Percentiles rank a stretch among this genome's conserved stretches.
phyloP scores from a whole-genome alignment of 371 early-diverging fungal species.

The Mortierella sp. region DNA sequence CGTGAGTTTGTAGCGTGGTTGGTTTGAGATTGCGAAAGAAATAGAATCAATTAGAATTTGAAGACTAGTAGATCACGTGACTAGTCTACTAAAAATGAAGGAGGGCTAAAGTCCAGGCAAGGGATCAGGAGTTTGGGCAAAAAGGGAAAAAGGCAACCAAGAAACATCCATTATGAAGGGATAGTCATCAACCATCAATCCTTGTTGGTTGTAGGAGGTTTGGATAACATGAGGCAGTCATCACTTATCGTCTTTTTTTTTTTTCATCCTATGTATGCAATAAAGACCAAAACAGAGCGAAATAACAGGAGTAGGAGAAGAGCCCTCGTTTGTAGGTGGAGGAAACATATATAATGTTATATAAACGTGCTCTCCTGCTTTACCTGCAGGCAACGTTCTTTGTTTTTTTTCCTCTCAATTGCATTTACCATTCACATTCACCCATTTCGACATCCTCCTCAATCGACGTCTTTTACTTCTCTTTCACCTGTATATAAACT shows the following conservation, averaged over 20 bases:
- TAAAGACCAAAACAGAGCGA: no score
- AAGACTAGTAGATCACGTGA: background rate
- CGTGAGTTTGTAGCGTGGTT: background rate
- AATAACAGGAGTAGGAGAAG: background rate
- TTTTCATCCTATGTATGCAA: background rate
- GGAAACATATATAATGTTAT: background rate
- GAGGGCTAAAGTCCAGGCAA: no score
- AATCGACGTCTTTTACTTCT: background rate
- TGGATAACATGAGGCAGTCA: no score
- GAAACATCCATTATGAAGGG: background rate
- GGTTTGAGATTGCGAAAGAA: background rate
- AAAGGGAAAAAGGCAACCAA: background rate
- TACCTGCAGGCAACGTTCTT: background rate
- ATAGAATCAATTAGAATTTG: background rate
- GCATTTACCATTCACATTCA: background rate
- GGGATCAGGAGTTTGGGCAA: conserved; percentile 1
- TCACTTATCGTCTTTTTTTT: background rate
- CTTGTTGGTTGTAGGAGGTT: background rate
- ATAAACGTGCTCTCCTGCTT: conserved; percentile 2
- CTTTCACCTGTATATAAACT: background rate
- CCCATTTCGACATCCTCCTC: conserved; percentile 5
- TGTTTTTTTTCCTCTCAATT: conserved; percentile 7
- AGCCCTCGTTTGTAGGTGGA: background rate
- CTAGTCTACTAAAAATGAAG: background rate
- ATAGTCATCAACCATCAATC: background rate